Evolutionary conservation across 352 stramenopile genomes (phyloP), one percentile per base, ranked within the genome.

Genomic region (Globisporangium camurandrum): DNA sequence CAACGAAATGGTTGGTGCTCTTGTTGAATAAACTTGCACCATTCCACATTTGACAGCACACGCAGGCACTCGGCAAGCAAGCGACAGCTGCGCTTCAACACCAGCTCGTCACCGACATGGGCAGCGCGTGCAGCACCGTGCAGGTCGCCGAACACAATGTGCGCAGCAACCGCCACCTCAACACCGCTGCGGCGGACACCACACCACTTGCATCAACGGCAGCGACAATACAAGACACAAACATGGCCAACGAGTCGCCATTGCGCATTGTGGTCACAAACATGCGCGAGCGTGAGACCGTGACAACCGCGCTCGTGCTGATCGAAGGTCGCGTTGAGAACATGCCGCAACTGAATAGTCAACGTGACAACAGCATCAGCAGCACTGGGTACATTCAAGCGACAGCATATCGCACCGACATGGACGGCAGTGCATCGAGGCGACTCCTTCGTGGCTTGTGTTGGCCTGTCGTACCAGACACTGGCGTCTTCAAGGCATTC

Each of bases 231-330:
- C 31, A 43, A 9, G 41, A 20, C 31, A 10, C 43, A 14, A 36
- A 47, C 9, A 12, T 38, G 2, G 27, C 16, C 19, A 17, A 34
- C 19, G 27, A 49, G 7, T 12, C 7, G 12, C 33, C 24, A 34
- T 17, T 43, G 19, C 34, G 36, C 20, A 73, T 87, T 59, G 59
- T 80, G 10, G 73, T 97, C 11, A 73, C 86, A 45, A 97, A 95
- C 54, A 59, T 95, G 23, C 64, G 75, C 49, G 72, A 93, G 59
- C 84, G 84, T 36, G 93, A 92, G 43, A 73, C 59, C 9, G 49
- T 87, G 30, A 47, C 64, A 20, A 67, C 84, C 43, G 64, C 72
- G 16, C 60, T 85, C 41, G 60, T 84, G 23, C 54, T 87, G 34
- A 48, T 85, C 23, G 66, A 85, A 46, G 72, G 75, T n/a, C 48